A percentile compares a stretch with the other conserved stretches of the same genome.
These are phyloP conservation scores for Euphorbia corollata DNA, from an alignment of 441 rosid genomes.

Conservation along the genomic window DNA sequence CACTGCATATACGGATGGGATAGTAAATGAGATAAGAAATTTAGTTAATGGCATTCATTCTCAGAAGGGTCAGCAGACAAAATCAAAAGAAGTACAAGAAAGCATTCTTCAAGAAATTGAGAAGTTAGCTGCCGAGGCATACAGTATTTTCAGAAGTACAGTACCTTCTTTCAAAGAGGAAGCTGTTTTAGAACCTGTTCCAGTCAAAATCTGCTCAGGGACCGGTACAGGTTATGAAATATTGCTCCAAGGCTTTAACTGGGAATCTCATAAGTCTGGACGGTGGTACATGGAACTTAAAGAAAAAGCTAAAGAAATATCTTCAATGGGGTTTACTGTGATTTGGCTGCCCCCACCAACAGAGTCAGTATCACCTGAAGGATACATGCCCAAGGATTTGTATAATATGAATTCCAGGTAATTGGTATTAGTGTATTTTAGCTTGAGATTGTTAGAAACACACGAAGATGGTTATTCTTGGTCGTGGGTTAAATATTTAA, in stretches of 20 bases:
- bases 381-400: conserved; percentile 93
- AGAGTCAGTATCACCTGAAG: conserved; percentile 97
- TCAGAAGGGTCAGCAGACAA: conserved; percentile 42
- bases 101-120: conserved; percentile 89
- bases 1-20: conserved; percentile 44
- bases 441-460: not conserved
- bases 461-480: not conserved
- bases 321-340: conserved; percentile 75
- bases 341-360: conserved; percentile 97
- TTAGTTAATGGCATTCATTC: conserved; percentile 60
- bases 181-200: conserved; percentile 37
- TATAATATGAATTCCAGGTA: conserved; percentile 91
- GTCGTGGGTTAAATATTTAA: not conserved
- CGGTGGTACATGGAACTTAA: conserved; percentile 77
- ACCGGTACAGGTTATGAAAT: conserved; percentile 86
- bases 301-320: conserved; percentile 58
- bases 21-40: conserved; percentile 72
- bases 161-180: conserved; percentile 53
- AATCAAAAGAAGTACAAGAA: conserved; percentile 69
- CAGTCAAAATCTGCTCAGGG: conserved; percentile 51
- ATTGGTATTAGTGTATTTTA: conserved; percentile 10
- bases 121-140: conserved; percentile 96
- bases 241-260: conserved; percentile 89
- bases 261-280: conserved; percentile 94
- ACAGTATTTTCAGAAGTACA: conserved; percentile 78